Evolutionary conservation across 73 alveolate species (phyloP).

Genomic region (Effrenium voratum): DNA sequence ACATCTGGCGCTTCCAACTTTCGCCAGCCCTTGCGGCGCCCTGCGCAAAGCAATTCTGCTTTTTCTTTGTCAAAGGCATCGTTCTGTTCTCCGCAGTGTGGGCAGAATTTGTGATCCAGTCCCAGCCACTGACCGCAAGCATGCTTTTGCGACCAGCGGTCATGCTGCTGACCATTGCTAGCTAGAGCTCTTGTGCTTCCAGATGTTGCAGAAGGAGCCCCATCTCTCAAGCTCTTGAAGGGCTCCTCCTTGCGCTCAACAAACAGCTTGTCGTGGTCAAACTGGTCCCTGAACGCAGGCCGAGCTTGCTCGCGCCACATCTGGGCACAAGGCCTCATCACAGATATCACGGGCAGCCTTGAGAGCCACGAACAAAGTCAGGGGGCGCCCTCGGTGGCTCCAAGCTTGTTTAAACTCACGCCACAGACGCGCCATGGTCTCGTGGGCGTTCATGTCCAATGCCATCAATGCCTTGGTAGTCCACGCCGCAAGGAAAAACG

Average conservation of each 20-base stretch:
- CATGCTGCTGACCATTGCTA: too few relatives aligned
- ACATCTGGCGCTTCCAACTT: neutral
- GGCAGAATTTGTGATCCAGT: neutral
- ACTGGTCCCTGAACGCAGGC: neutral
- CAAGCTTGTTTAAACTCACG: neutral
- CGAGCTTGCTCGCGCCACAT: constrained; percentile 2
- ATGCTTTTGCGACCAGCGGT: neutral
- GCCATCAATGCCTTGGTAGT: neutral
- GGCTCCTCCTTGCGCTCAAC: neutral
- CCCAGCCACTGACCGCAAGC: neutral
- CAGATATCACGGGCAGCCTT: neutral
- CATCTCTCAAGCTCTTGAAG: neutral
- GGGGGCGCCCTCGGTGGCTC: neutral
- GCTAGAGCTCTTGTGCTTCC: too few relatives aligned
- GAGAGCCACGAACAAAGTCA: neutral
- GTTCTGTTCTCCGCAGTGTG: neutral
- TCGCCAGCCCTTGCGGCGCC: neutral
- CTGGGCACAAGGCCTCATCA: neutral
- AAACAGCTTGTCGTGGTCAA: neutral
- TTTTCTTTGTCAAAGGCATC: neutral
- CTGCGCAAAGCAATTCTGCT: neutral
- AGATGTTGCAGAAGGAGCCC: neutral
- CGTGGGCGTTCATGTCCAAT: neutral
- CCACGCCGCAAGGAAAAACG: neutral
- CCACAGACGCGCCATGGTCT: neutral